Base-by-base conservation (phyloP, 345 rosid species). In the Populus nigra region DNA sequence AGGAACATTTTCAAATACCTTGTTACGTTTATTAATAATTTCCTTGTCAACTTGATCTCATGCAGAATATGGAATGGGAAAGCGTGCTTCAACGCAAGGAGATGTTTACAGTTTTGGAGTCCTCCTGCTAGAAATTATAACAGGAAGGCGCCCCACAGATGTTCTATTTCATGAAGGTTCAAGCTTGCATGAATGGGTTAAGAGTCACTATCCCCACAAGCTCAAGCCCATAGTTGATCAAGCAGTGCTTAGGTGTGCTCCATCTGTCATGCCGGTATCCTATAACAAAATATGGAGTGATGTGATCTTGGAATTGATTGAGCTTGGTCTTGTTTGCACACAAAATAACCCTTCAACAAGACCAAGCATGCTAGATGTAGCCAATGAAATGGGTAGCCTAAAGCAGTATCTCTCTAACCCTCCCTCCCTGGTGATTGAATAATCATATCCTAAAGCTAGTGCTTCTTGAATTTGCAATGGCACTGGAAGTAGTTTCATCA, bases 81-180 rank as follows among this genome's bases (percentile, higher is more conserved):
- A 85, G 83, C 80, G 89, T 0, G 94, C 93, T 62, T 96, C 98
- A 1, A 87, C 88, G 7, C 84, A 91, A 18, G 99, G 98, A 77
- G 98, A 96, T 79, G 99, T 91, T 9, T 96, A 83, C 79, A 93
- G 98, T 79, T 96, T 87, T 61, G 99, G 99, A 36, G 89, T 96
- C 41, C 89, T 96, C 6, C 2, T 93, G 77, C 81, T 96, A 43
- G 98, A 96, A 81, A 91, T 93, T 59, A 80, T 90, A 35, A 86
- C 90, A 0, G 96, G 97, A 82, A 87, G 80, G 76, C 82, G 92
- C 22, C 99, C 99, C 1, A 92, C 94, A 1, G 90, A 92, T 71
- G 90, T 85, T 65, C 78, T 82, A 22, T 85, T 87, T 49, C 82
- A 83, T 35, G 90, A 85, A 80, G 92, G 92, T 72, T 88, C 93